A percentile compares a stretch with the other conserved stretches of the same genome.
These are phyloP conservation scores for Apiotrichum siamense DNA, from an alignment of 1,284 basidiomycete genomes.

Conservation along the genomic window DNA sequence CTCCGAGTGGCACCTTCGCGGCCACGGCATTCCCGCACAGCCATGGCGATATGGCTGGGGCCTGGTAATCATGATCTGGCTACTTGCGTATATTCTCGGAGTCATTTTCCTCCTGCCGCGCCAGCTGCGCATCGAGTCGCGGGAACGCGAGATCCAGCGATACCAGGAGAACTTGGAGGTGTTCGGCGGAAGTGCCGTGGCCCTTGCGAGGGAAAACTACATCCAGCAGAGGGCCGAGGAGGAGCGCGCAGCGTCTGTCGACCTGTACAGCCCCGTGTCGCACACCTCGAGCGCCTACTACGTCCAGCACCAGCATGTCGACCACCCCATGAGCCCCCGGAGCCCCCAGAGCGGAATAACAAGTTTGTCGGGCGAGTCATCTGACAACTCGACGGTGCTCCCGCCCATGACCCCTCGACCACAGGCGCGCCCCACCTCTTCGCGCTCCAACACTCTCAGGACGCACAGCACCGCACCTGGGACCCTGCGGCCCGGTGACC, in stretches of 20 bases:
- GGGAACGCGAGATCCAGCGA: background rate
- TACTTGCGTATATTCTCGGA: conserved; percentile 18
- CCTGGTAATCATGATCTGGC: conserved; percentile 20
- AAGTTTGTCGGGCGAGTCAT: no score
- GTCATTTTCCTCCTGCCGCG: conserved; percentile 22
- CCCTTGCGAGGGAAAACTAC: conserved; percentile 3
- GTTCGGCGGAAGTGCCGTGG: background rate
- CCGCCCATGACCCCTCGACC: no score
- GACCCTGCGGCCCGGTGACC: background rate
- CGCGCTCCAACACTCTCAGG: background rate
- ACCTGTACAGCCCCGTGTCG: background rate
- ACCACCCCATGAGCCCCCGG: background rate
- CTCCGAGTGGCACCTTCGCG: conserved; percentile 26
- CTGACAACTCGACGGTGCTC: no score
- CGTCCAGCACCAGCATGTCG: background rate
- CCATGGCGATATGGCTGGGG: conserved; percentile 37
- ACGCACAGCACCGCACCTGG: background rate
- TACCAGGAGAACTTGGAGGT: conserved; percentile 4
- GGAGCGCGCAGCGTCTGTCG: no score
- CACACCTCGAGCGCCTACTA: background rate
- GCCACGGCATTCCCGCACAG: conserved; percentile 14
- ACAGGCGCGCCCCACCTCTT: no score
- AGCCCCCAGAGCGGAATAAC: no score
- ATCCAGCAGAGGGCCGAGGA: background rate
- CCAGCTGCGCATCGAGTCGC: conserved; percentile 16